These are phyloP conservation scores for Thermochaetoides thermophila DNA, from an alignment of 495 filamentous ascomycete genomes.

Conservation along the genomic window DNA sequence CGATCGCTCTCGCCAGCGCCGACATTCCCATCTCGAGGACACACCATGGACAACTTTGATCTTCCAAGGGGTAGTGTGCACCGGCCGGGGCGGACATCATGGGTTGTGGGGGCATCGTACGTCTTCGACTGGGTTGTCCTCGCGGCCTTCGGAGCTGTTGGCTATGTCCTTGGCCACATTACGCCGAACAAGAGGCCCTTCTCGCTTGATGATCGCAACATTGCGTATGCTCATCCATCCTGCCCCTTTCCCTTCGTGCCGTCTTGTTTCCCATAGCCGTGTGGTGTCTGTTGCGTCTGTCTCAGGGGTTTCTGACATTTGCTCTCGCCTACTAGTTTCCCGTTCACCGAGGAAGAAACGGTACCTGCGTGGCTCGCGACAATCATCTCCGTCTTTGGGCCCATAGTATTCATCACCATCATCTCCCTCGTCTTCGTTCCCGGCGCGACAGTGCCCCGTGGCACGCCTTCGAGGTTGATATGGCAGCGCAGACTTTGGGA, in stretches of 20 bases:
- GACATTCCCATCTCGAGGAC: conserved; percentile 7
- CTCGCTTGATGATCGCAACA: conserved; percentile 29
- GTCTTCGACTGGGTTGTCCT: conserved; percentile 35
- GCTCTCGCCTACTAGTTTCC: conserved; percentile 43
- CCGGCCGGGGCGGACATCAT: conserved; percentile 13
- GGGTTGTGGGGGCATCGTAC: conserved; percentile 27
- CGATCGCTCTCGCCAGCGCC: conserved; percentile 11
- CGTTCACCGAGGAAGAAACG: conserved; percentile 59
- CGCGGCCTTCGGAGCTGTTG: conserved; percentile 22
- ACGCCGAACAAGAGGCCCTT: conserved; percentile 43
- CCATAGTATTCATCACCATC: conserved; percentile 50
- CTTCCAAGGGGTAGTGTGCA: conserved; percentile 5
- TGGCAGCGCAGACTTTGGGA: conserved; percentile 73
- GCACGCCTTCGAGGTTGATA: conserved; percentile 46
- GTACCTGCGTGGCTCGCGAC: conserved; percentile 45
- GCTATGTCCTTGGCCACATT: conserved; percentile 33
- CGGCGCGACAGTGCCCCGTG: conserved; percentile 48
- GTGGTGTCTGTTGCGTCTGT: conserved; percentile 40
- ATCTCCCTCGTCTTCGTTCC: conserved; percentile 56
- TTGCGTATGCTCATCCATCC: conserved; percentile 19
- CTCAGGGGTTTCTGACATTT: conserved; percentile 24
- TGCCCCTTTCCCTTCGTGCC: not conserved
- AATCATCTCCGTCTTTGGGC: conserved; percentile 40
- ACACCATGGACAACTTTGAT: conserved; percentile 12
- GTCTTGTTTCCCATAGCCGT: not conserved